These are phyloP conservation scores for Phytophthora constricta DNA, from an alignment of 352 stramenopile genomes.

Conservation along the genomic window DNA sequence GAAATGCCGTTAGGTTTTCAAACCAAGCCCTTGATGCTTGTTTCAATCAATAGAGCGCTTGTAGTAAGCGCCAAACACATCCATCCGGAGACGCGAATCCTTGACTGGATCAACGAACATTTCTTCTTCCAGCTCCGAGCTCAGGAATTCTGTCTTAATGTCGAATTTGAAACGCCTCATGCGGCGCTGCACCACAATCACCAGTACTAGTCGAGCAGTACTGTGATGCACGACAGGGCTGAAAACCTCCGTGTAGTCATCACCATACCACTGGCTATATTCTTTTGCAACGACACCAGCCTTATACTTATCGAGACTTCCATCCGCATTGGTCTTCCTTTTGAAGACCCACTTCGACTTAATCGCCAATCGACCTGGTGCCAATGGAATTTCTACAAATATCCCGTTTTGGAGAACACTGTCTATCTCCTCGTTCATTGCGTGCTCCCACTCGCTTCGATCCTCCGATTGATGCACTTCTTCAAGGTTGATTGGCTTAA, in stretches of 20 bases:
- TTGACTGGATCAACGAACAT: conserved; percentile 16
- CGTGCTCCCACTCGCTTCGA: conserved; percentile 8
- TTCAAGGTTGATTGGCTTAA: conserved; percentile 9
- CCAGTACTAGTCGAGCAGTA: conserved; percentile 14
- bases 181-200: neutral
- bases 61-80: conserved; percentile 21
- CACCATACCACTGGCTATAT: neutral
- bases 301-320: conserved; percentile 42
- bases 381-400: conserved; percentile 9
- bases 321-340: conserved; percentile 19
- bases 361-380: neutral
- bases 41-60: conserved; percentile 35
- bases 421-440: conserved; percentile 4
- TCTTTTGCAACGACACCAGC: conserved; percentile 32
- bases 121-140: conserved; percentile 9
- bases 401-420: conserved; percentile 1
- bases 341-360: conserved; percentile 21
- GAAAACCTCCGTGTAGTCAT: conserved; percentile 49
- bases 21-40: conserved; percentile 38
- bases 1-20: conserved; percentile 18
- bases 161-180: conserved; percentile 21
- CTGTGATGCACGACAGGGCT: conserved; percentile 24
- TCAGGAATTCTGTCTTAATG: conserved; percentile 25
- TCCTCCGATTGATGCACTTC: neutral
- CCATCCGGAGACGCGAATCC: neutral